Base-by-base conservation (phyloP, 73 alveolate species). In the Breviolum minutum region DNA sequence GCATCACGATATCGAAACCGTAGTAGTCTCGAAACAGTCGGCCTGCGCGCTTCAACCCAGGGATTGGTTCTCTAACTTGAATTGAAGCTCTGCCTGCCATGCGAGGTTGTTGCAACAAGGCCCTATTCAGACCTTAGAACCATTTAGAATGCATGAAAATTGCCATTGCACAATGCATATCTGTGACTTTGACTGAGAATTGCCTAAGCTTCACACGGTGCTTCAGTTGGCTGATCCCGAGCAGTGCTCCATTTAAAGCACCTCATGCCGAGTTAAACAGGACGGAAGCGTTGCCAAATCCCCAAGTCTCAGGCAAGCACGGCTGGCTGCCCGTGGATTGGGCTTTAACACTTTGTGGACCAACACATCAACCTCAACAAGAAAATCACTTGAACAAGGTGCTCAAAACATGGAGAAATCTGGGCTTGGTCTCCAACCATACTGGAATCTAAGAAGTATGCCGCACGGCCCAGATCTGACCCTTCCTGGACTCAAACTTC, bases 81-180 rank as follows among this genome's bases (percentile, higher is more conserved):
- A 40, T 40, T 40, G 54, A 73, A 24, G n/a, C 62, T 77, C 0
- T 1, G 62, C 94, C 94, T 85, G 94, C 94, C 94, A 85, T 85
- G 14, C 94, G 94, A 19, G 94, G 94, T 77, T 85, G 94, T 77
- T 85, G 94, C 32, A 85, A 77, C 94, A 85, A 63, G 62, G 94
- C 94, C 6, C 94, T 74, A 77, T 85, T 85, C 79, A 85, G 70
- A 62, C 94, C 94, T 85, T 68, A 40, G 54, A 40, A 40, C 3
- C 54, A 40, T 40, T 40, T 40, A 40, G 54, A 40, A 40, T 2
- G 5, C 54, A 40, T 40, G 3, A 3, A 40, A 40, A 2, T 40
- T 74, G 48, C 86, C 60, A 6, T 24, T 19, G 87, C 87, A 30
- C 24, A 11, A 27, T 0, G 19, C 24, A 14, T 10, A 22, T 1